A percentile compares a stretch with the other conserved stretches of the same genome.
These are phyloP conservation scores for Angophora floribunda DNA, from an alignment of 345 rosid genomes.

Conservation along the genomic window DNA sequence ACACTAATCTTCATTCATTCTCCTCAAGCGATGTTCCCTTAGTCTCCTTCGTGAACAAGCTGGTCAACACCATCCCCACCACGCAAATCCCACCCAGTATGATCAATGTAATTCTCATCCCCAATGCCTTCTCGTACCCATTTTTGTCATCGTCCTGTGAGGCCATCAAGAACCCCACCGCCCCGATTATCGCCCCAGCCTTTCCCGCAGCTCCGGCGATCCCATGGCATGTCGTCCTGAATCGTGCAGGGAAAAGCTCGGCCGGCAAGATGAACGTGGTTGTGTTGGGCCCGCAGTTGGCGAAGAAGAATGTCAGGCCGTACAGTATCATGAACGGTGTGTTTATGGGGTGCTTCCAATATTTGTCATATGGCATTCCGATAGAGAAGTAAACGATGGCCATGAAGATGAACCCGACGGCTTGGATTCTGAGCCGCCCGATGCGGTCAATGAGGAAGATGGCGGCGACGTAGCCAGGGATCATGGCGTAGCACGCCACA, in stretches of 20 bases:
- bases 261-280: constrained; percentile 76
- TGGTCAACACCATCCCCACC: constrained; percentile 15
- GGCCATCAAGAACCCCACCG: constrained; percentile 44
- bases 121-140: constrained; percentile 15
- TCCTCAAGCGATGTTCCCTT: constrained; percentile 71
- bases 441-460: background rate
- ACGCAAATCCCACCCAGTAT: background rate
- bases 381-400: background rate
- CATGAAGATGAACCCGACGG: background rate
- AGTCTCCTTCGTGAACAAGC: constrained; percentile 44
- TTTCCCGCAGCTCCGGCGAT: constrained; percentile 66
- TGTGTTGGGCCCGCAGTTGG: constrained; percentile 72
- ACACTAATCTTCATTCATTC: constrained; percentile 21
- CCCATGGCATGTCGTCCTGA: constrained; percentile 76
- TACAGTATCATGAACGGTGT: constrained; percentile 34
- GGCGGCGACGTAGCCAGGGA: background rate
- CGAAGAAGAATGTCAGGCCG: constrained; percentile 49
- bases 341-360: constrained; percentile 14
- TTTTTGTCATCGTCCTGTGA: background rate
- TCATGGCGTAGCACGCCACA: background rate
- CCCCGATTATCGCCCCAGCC: constrained; percentile 61
- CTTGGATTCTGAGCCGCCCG: background rate
- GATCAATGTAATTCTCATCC: constrained; percentile 19
- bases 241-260: constrained; percentile 69
- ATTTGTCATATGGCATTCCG: constrained; percentile 15